A percentile compares a stretch with the other conserved stretches of the same genome.
These are phyloP conservation scores for Sporothrix protearum DNA, from an alignment of 2,329 filamentous ascomycete species.

Conservation along the genomic window DNA sequence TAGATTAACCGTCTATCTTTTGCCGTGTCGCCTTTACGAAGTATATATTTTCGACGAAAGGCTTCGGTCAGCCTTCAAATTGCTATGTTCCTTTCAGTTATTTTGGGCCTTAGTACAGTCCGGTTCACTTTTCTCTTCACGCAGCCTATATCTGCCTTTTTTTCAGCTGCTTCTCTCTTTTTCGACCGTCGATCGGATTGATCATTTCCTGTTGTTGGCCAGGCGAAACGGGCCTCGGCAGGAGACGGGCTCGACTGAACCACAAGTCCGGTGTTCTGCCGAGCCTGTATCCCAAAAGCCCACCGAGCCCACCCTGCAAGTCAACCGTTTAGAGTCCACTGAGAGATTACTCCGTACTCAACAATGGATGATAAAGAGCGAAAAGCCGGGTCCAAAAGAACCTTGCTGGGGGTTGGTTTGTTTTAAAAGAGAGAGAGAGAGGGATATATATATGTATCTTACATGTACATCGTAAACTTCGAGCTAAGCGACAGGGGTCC, in stretches of 20 bases:
- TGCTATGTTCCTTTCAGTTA: not conserved
- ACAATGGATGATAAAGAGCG: not conserved
- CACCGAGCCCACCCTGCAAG: not conserved
- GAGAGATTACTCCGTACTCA: not conserved
- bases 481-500: not conserved
- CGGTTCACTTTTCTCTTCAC: not conserved
- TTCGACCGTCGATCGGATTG: not conserved
- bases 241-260: not conserved
- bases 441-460: no score
- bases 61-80: not conserved
- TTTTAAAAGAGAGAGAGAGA: not conserved
- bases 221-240: not conserved
- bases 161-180: not conserved
- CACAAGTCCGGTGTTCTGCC: not conserved
- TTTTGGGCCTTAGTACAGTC: not conserved
- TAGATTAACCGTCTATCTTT: not conserved
- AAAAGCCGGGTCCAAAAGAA: not conserved
- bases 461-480: no score
- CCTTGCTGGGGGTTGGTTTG: conserved; percentile 6
- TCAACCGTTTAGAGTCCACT: not conserved
- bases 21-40: not conserved
- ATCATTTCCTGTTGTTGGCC: not conserved
- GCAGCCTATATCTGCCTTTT: not conserved
- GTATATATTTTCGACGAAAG: not conserved
- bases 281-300: not conserved